Evolutionary conservation across 306 rosid species (phyloP), one percentile per base, ranked within the genome.

Genomic region (Rubus idaeus): DNA sequence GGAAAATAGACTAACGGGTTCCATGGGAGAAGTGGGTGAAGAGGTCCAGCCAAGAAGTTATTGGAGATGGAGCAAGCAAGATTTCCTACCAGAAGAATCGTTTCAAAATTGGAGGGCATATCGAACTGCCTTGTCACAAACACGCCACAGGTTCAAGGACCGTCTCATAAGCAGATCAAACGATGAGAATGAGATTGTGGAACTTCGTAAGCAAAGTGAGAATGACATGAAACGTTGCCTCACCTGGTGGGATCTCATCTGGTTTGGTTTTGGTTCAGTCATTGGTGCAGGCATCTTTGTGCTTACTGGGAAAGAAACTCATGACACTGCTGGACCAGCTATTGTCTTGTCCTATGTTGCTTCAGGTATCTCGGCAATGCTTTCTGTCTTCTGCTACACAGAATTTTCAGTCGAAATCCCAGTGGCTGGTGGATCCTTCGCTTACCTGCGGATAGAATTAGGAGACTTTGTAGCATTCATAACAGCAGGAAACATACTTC

Each of bases 271-370:
- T 37, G 98, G 98, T 1, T 77, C 93, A 1, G 96, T 91, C 18
- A 79, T 89, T 12, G 98, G 98, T 1, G 88, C 94, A 0, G 98
- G 98, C 39, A 89, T 93, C 80, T 93, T 93, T 61, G 98, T 89
- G 13, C 70, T 89, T 16, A 89, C 96, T 1, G 98, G 98, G 10
- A 84, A 82, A 71, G 93, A 90, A 80, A 86, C 92, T 0, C 87
- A 80, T 16, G 3, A 66, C 3, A 73, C 81, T 73, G 94, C 94
- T n/a, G 98, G 98, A 4, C 79, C 94, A 0, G 96, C 93, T 7
- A 85, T 93, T 20, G 89, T 90, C 23, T 66, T 90, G 45, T 90
- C 96, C 44, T 90, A 85, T 13, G 87, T 81, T 35, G 93, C 84
- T 20, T 92, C 96, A 0, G 96, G 97, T n/a, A 8, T 90, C 45